Base-by-base conservation (phyloP, 139 green algal genomes). In the Chlorella sorokiniana region DNA sequence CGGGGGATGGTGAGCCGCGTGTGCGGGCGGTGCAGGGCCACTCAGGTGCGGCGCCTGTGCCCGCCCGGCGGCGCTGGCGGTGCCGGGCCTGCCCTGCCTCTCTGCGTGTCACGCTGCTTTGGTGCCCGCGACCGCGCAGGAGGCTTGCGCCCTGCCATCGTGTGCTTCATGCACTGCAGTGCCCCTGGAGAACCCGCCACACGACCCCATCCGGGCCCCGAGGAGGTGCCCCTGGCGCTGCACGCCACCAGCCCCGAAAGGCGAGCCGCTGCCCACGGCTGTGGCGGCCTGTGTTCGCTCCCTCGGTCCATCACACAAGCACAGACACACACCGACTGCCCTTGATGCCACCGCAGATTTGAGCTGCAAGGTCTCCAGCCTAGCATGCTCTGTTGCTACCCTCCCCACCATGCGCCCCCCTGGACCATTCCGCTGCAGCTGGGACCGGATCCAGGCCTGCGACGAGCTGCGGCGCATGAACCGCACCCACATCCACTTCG, bases 401-500 rank as follows among this genome's bases (percentile, higher is more conserved):
- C 8, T 59, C 2, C 25, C 20, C 7, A 45, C 25, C 11, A 38
- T 3, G 22, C 67, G 14, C 14, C 4, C 67, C 38, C 8, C 14
- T 33, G 7, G 23, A n/a, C 38, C 31, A 40, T 11, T 61, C 27
- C 35, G 11, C 25, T 64, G 79, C 87, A 94, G 89, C 27, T 94
- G 88, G 91, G 38, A 86, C 38, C 83, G 76, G 23, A 95, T 95
- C 25, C 85, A 92, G 77, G 38, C 69, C 0, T 86, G 84, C 41
- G 90, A 89, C 0, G 70, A 89, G 67, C 86, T 95, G 41, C 70
- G 79, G 27, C 81, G 84, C 31, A 95, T 94, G 89, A 76, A 70
- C n/a, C 84, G 89, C 52, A 92, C 86, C 22, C 91, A 95, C 82
- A 91, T 95, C 45, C 91, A 95, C 82, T 94, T 95, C 83, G 90